Conservation (phyloP, 225 moss, liverwort and hornwort species). For the Ulota crispa region DNA sequence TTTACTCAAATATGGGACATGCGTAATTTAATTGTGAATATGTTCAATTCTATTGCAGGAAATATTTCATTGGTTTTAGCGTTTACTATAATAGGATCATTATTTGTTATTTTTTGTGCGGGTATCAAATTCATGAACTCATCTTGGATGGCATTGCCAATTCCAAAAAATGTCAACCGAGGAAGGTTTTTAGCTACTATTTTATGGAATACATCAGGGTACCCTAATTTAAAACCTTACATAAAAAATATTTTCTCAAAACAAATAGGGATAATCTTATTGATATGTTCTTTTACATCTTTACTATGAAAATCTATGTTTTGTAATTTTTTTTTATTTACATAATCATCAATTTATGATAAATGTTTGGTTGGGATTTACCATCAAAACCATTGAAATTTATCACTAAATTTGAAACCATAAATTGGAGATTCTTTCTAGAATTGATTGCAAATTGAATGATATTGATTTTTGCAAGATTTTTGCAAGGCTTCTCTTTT, state of each 20-base stretch:
- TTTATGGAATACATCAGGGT: slow-evolving; percentile 82
- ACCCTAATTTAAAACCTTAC: neutral
- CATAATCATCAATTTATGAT: no score
- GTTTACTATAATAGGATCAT: slow-evolving; percentile 46
- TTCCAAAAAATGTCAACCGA: slow-evolving; percentile 29
- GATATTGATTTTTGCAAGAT: no score
- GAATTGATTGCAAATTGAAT: no score
- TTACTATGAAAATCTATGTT: accelerated
- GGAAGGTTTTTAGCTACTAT: slow-evolving; percentile 61
- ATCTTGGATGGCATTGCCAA: slow-evolving; percentile 44
- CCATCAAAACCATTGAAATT: no score
- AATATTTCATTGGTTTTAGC: slow-evolving; percentile 53
- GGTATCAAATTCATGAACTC: slow-evolving; percentile 62
- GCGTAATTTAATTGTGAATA: neutral
- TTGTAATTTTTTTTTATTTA: no score
- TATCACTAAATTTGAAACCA: no score
- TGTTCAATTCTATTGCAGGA: slow-evolving; percentile 29
- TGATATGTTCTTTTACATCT: neutral
- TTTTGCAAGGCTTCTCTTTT: no score
- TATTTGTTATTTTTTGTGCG: slow-evolving; percentile 39
- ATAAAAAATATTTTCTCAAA: accelerated
- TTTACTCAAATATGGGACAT: neutral
- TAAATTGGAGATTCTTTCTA: no score
- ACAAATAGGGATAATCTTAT: neutral
- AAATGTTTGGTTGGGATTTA: no score